These are phyloP conservation scores for Craterostigma plantagineum DNA, from an alignment of 257 asterid species.

Conservation along the genomic window DNA sequence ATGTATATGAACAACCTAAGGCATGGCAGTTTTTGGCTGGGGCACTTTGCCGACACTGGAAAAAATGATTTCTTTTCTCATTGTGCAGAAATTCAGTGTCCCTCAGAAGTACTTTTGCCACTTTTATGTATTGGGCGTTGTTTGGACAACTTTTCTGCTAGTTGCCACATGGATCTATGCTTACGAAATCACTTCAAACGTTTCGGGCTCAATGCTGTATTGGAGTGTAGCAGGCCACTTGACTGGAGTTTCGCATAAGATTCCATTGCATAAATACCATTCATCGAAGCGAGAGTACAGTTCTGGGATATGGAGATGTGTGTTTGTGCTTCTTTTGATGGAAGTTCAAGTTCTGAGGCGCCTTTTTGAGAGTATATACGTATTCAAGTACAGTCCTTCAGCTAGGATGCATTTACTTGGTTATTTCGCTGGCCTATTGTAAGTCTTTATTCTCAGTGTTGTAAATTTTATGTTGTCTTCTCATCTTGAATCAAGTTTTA, in stretches of 20 bases:
- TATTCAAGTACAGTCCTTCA: conserved; percentile 65
- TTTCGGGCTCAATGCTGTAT: conserved; percentile 26
- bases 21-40: conserved; percentile 2
- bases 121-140: conserved; percentile 51
- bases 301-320: conserved; percentile 39
- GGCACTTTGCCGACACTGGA: too few species aligned
- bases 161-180: conserved; percentile 61
- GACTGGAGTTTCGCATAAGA: conserved; percentile 43
- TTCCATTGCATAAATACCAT: conserved; percentile 19
- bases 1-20: too few species aligned
- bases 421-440: conserved; percentile 58
- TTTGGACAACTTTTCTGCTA: conserved; percentile 58
- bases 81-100: conserved; percentile 49
- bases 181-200: conserved; percentile 18
- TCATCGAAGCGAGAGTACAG: conserved; percentile 18
- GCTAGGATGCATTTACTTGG: conserved; percentile 79
- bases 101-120: conserved; percentile 77
- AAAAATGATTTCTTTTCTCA: conserved; percentile 1
- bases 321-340: conserved; percentile 67
- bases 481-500: neutral
- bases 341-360: conserved; percentile 70
- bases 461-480: neutral
- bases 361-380: conserved; percentile 62
- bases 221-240: conserved; percentile 48
- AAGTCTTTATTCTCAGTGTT: conserved; percentile 16